Conservation (phyloP, 768 basidiomycete species). For the Phylloporus sp. region DNA sequence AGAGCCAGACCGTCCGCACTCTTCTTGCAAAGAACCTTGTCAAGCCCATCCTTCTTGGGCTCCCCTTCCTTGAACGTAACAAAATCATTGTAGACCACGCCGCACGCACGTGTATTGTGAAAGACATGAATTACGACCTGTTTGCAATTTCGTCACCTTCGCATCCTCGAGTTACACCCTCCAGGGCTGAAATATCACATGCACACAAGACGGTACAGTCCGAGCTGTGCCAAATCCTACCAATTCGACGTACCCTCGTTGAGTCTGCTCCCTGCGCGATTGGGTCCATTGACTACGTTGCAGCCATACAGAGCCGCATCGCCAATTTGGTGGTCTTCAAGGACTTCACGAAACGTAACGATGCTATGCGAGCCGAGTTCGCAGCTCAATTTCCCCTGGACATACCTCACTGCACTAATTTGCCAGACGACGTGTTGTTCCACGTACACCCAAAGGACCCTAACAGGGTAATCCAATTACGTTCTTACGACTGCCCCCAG, state of each 20-base stretch:
- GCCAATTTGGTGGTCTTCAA: neutral
- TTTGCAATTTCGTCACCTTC: neutral
- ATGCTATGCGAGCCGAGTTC: neutral
- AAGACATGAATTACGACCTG: no score
- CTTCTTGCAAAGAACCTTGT: no score
- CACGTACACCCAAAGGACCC: neutral
- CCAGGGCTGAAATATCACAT: neutral
- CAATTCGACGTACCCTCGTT: neutral
- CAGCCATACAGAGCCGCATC: neutral
- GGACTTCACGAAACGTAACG: neutral
- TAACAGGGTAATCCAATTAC: neutral
- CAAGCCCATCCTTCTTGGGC: slow-evolving; percentile 34
- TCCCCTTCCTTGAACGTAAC: slow-evolving; percentile 34
- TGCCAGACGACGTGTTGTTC: neutral
- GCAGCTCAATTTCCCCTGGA: neutral
- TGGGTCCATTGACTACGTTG: neutral
- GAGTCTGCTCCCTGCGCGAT: neutral
- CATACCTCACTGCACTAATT: neutral
- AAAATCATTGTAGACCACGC: slow-evolving; percentile 32
- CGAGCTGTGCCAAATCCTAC: neutral
- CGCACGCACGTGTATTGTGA: neutral
- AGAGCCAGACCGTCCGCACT: no score
- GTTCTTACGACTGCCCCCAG: neutral
- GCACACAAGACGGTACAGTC: neutral
- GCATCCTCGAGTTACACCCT: neutral